phyloP scores from a whole-genome alignment of 1,139 yeast genomes.

The Hemisphaericaspora lyxosophila region DNA sequence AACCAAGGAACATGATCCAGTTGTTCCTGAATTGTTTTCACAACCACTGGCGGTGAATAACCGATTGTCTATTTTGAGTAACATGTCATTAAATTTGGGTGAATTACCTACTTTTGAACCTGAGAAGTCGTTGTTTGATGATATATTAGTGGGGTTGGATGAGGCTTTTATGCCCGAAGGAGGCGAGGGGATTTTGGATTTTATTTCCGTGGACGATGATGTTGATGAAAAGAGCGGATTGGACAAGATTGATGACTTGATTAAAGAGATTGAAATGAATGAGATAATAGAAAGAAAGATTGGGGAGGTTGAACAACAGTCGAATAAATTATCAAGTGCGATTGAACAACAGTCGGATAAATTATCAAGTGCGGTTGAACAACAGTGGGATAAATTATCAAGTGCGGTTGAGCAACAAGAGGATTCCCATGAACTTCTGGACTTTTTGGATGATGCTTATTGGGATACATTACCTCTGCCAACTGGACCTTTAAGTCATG shows the following conservation, averaged over 20 bases:
- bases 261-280: neutral
- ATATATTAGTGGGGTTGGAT: slow-evolving; percentile 31
- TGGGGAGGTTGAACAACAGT: neutral
- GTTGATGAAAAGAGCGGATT: neutral
- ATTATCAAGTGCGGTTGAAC: neutral
- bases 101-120: slow-evolving; percentile 34
- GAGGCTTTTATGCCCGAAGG: slow-evolving; percentile 14
- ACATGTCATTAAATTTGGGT: slow-evolving; percentile 13
- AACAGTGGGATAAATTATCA: neutral
- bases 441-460: neutral
- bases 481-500: neutral
- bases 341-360: too few species aligned
- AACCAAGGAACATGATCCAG: neutral
- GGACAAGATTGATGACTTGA: neutral
- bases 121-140: slow-evolving; percentile 34
- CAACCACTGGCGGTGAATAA: slow-evolving; percentile 5
- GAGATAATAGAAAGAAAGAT: neutral
- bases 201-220: neutral
- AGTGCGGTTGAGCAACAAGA: neutral
- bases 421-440: too few species aligned
- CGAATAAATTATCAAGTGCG: neutral
- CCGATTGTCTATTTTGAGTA: slow-evolving; percentile 13
- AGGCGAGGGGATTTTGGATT: neutral
- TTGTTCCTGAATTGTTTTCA: slow-evolving; percentile 1
- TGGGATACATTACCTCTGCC: neutral